Conservation (phyloP, 192 early-diverging fungal genomes). For the Backusella sp. region DNA sequence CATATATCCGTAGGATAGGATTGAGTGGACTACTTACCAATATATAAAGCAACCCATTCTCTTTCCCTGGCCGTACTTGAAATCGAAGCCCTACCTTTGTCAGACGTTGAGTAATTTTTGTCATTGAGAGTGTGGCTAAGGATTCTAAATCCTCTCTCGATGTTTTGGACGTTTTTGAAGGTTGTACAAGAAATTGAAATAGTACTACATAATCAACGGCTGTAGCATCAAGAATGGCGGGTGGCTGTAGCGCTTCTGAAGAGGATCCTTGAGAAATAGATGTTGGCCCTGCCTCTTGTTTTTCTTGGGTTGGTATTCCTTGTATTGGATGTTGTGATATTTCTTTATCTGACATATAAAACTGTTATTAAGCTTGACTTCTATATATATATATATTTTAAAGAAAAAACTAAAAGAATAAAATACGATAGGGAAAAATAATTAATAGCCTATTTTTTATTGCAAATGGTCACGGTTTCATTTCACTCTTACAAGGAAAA, state of each 20-base stretch:
- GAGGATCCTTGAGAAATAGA: not conserved
- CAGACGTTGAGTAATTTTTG: slow-evolving; percentile 54
- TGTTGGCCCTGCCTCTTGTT: not conserved
- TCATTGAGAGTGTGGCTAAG: slow-evolving; percentile 46
- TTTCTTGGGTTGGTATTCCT: not conserved
- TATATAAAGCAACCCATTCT: slow-evolving; percentile 52
- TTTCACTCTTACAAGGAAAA: not conserved
- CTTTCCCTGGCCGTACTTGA: slow-evolving; percentile 57
- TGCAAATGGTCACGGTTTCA: not conserved
- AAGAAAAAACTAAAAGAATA: not conserved
- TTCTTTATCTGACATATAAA: not conserved
- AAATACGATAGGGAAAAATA: not conserved
- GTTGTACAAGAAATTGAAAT: not conserved
- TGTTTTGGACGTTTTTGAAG: not conserved
- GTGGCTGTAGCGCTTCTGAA: not conserved
- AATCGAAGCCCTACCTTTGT: slow-evolving; percentile 58
- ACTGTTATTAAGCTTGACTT: not conserved
- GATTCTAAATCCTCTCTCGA: slow-evolving; percentile 30
- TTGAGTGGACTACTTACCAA: slow-evolving; percentile 63
- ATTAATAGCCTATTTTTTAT: not conserved
- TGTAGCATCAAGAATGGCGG: not conserved
- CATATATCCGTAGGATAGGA: not conserved
- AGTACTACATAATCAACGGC: slow-evolving; percentile 15
- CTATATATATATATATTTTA: not conserved
- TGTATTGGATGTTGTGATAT: not conserved